Evolutionary conservation across 2,329 filamentous ascomycete genomes (phyloP).

Genomic region (Penicillium sp.): DNA sequence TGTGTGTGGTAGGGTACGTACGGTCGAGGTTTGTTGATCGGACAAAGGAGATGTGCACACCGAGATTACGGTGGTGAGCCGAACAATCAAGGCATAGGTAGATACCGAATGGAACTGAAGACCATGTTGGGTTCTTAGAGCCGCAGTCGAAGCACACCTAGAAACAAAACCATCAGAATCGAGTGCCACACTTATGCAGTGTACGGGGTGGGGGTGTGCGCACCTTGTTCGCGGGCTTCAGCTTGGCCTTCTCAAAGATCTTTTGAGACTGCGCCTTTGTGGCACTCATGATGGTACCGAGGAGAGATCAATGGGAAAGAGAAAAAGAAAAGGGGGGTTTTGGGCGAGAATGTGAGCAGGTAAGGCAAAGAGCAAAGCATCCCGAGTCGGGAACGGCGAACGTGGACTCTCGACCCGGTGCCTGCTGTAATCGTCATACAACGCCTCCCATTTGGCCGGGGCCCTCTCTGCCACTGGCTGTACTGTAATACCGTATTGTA

Average conservation of each 20-base stretch:
- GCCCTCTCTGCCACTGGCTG: background rate
- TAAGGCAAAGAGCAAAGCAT: conserved; percentile 23
- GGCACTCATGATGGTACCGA: conserved; percentile 57
- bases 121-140: conserved; percentile 98
- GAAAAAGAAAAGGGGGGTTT: conserved; percentile 13
- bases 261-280: conserved; percentile 93
- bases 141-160: conserved; percentile 98
- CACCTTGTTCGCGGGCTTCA: conserved; percentile 93
- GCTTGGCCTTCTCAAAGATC: conserved; percentile 96
- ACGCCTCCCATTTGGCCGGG: conserved; percentile 2
- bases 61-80: conserved; percentile 92
- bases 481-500: conserved; percentile 7
- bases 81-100: conserved; percentile 98
- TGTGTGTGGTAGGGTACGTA: conserved; percentile 53
- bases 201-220: conserved; percentile 34
- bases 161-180: conserved; percentile 19
- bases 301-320: conserved; percentile 6
- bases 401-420: conserved; percentile 29
- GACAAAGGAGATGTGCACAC: conserved; percentile 98
- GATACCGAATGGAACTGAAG: conserved; percentile 93
- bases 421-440: conserved; percentile 10
- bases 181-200: conserved; percentile 15
- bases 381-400: conserved; percentile 33
- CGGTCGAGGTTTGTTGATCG: conserved; percentile 97
- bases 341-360: conserved; percentile 6